Base-by-base conservation (phyloP, 768 basidiomycete genomes). In the Rhizopogon vinicolor region DNA sequence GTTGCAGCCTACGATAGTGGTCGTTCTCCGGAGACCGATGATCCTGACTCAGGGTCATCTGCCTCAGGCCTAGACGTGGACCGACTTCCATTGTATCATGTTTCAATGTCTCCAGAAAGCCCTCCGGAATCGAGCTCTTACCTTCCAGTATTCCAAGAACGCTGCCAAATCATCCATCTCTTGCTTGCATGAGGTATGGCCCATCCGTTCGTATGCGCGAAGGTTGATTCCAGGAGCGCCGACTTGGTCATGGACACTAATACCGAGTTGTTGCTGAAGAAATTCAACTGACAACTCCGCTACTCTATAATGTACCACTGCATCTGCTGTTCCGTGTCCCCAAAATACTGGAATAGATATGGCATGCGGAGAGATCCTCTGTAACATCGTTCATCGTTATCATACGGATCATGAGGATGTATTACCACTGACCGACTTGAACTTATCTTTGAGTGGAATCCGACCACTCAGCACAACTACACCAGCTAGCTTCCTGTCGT, bases 351-450 rank as follows among this genome's bases (percentile, higher is more conserved):
- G 51, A 14, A 57, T 16, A 31, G 40, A 58, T 41, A 45, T 35
- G 39, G 50, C 35, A 14, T 53, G 51, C 19, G 49, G 25, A 2
- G 39, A 29, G 55, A 77, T 65, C 78, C 88, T 82, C 87, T 90
- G 53, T 9, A 53, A 55, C 29, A 40, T 44, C 25, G 12, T 10
- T 49, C 8, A 33, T 19, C 13, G 35, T 40, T 28, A 14, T 9
- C 2, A 41, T 28, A 22, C n/a, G 18, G 2, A 35, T 8, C 14
- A 49, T 29, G 19, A 16, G 8, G 58, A 14, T 16, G 35, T 16
- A 49, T 48, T 8, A 40, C 41, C 16, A 41, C 67, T 43, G 54
- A 73, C 75, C 52, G 68, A 52, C 60, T 73, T 68, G 54, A 80
- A 69, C 61, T 77, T 74, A 29, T 73, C 64, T 52, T 68, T 68